phyloP scores from a whole-genome alignment of 257 asterid species.

The Sherardia arvensis region DNA sequence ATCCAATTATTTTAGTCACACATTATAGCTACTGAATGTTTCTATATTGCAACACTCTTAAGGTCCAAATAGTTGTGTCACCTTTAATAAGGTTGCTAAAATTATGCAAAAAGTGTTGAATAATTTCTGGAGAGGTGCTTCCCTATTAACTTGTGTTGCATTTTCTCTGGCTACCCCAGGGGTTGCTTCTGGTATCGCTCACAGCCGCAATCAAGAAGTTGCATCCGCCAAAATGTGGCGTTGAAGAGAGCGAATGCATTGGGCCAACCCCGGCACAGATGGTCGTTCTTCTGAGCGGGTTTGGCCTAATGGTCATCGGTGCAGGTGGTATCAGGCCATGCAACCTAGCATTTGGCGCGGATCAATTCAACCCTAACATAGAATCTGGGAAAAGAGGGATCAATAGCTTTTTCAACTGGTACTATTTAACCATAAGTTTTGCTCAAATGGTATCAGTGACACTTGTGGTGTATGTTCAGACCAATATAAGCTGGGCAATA shows the following conservation, averaged over 20 bases:
- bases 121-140: background rate
- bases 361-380: conserved; percentile 63
- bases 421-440: conserved; percentile 56
- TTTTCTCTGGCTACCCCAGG: conserved; percentile 19
- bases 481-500: conserved; percentile 63
- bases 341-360: conserved; percentile 75
- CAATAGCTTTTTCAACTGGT: conserved; percentile 83
- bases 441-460: conserved; percentile 57
- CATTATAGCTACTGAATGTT: too few species aligned
- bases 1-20: too few species aligned
- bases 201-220: conserved; percentile 56
- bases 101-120: background rate
- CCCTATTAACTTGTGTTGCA: background rate
- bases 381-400: conserved; percentile 61
- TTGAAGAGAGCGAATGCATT: conserved; percentile 20
- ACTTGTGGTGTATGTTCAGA: conserved; percentile 59
- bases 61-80: background rate
- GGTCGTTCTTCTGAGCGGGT: conserved; percentile 50
- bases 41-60: background rate
- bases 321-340: conserved; percentile 87
- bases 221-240: conserved; percentile 50
- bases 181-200: conserved; percentile 35
- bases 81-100: background rate
- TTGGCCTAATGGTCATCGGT: conserved; percentile 47
- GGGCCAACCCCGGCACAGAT: conserved; percentile 48